Evolutionary conservation across 2,329 filamentous ascomycete genomes (phyloP).

Genomic region (Epichloe gansuensis): DNA sequence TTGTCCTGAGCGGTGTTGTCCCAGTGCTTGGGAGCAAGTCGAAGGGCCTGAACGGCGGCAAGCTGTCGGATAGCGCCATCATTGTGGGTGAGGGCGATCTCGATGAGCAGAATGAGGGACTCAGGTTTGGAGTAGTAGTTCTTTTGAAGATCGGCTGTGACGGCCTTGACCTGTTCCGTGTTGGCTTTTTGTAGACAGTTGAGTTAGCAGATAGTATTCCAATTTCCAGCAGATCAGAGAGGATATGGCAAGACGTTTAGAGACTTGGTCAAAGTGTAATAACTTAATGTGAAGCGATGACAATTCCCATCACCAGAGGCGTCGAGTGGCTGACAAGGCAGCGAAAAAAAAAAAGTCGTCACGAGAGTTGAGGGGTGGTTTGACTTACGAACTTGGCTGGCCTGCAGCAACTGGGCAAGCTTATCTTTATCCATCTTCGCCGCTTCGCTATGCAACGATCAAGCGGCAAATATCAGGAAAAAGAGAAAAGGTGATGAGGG

Average conservation of each 20-base stretch:
- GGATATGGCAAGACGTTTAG: no score
- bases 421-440: slow-evolving; percentile 43
- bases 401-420: slow-evolving; percentile 77
- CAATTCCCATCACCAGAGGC: no score
- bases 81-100: slow-evolving; percentile 72
- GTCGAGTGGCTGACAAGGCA: slow-evolving; percentile 2
- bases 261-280: no score
- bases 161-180: slow-evolving; percentile 78
- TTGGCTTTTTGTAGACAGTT: slow-evolving; percentile 47
- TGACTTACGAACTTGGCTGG: slow-evolving; percentile 71
- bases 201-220: slow-evolving; percentile 19
- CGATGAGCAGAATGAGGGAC: slow-evolving; percentile 73
- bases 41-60: slow-evolving; percentile 78
- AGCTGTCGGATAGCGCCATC: slow-evolving; percentile 68
- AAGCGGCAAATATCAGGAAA: slow-evolving; percentile 6
- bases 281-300: no score
- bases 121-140: slow-evolving; percentile 82
- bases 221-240: background rate
- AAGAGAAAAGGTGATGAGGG: slow-evolving; percentile 1
- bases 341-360: background rate
- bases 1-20: slow-evolving; percentile 55
- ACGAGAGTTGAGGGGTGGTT: background rate
- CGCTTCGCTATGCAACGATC: slow-evolving; percentile 6
- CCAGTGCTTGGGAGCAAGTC: slow-evolving; percentile 82
- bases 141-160: slow-evolving; percentile 81